Base-by-base conservation (phyloP, 768 basidiomycete genomes). In the Pholiota microspora region DNA sequence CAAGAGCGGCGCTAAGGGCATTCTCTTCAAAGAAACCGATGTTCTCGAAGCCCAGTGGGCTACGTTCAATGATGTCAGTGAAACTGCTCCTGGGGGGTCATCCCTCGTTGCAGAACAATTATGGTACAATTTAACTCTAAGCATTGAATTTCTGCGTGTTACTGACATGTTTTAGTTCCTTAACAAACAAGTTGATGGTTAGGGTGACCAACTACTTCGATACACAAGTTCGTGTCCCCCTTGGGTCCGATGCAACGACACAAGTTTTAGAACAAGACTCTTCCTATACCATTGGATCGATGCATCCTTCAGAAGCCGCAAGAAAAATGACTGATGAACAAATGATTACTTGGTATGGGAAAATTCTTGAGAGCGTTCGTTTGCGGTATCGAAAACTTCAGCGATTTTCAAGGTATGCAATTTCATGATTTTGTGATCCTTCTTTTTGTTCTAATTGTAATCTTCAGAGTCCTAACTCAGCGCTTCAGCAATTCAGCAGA, bases 1-100 rank as follows among this genome's bases (percentile, higher is more conserved):
- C 49, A 96, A 96, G 76, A 89, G 91, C 59, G 92, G 89, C 16
- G 81, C 86, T 55, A 94, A 92, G 68, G 90, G 89, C 16, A 92
- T 95, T 45, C 91, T 96, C 70, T 95, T 98, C 77, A 94, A 95
- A 66, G 97, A 99, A 75, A 97, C 95, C 0, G 96, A 98, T 67
- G 85, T 98, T n/a, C 78, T 99, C 32, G 96, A 99, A 67, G 86
- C 89, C 5, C 94, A 98, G 63, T 96, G 94, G 91, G 88, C 90
- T 16, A 95, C 96, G 18, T 86, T 98, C 71, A 91, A 90, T 59
- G 91, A 92, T 67, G 93, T 96, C 49, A 94, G 93, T 54, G 77
- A 94, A 68, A 90, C 87, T 32, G 88, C 94, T 7, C 77, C 84
- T 16, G 92, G 92, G 4, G 97, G 95, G 21, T 94, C 96, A 16